Conservation (phyloP, 345 rosid genomes). For the Barbarea vulgaris region DNA sequence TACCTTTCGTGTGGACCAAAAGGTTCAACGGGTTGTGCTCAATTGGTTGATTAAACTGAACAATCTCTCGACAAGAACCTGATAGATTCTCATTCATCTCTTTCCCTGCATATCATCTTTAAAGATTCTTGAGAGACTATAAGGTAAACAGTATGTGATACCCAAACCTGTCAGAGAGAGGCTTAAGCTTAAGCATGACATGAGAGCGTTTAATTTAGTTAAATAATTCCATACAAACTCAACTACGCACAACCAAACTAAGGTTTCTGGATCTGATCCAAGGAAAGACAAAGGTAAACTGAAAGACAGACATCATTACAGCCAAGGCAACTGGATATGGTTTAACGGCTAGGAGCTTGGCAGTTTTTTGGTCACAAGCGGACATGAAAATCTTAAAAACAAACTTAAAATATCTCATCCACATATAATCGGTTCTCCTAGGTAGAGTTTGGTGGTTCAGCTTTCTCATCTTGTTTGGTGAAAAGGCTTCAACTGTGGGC, state of each 20-base stretch:
- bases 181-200: slow-evolving; percentile 6
- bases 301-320: slow-evolving; percentile 45
- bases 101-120: slow-evolving; percentile 37
- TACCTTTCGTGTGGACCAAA: slow-evolving; percentile 32
- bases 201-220: slow-evolving; percentile 10
- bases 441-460: slow-evolving; percentile 78
- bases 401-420: slow-evolving; percentile 50
- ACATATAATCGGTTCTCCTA: slow-evolving; percentile 64
- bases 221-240: slow-evolving; percentile 32
- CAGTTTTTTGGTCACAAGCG: slow-evolving; percentile 47
- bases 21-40: slow-evolving; percentile 7
- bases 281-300: slow-evolving; percentile 29
- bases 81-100: slow-evolving; percentile 10
- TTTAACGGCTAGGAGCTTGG: slow-evolving; percentile 71
- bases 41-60: slow-evolving; percentile 24
- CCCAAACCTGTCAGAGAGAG: slow-evolving; percentile 16
- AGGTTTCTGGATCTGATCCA: slow-evolving; percentile 30
- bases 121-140: not conserved
- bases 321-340: slow-evolving; percentile 56
- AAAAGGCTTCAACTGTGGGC: slow-evolving; percentile 76
- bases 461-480: slow-evolving; percentile 90
- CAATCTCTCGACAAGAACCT: slow-evolving; percentile 5
- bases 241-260: slow-evolving; percentile 29
- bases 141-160: slow-evolving; percentile 7
- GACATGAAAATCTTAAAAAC: slow-evolving; percentile 57